Evolutionary conservation across 2,329 filamentous ascomycete species (phyloP), one percentile per base, ranked within the genome.

Genomic region (Fusarium mundagurra): DNA sequence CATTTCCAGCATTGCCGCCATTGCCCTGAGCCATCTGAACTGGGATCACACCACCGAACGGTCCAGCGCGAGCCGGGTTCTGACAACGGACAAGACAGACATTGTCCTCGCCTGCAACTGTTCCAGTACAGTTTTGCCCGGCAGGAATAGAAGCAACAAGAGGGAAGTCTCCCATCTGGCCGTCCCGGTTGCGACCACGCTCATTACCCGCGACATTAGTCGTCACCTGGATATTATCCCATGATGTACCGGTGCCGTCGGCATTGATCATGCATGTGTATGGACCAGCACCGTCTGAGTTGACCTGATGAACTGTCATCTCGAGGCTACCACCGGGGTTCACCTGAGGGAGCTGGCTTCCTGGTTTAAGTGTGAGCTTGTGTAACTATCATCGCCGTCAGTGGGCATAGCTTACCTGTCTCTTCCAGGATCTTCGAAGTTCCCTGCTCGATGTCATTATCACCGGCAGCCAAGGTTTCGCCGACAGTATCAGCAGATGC

Each of bases 231-330:
- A 68, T 68, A 8, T 68, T 39, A 0, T 68, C 64, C 65, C 65
- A 68, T 2, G 65, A 48, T 4, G 36, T 38, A 18, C 65, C 65
- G 14, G 89, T 90, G 64, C 84, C 91, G 65, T 90, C 89, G 63
- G 84, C 81, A 77, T 91, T 91, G 79, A 92, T 90, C 85, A 90
- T 90, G 83, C 90, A 92, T 12, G 84, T 87, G 82, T 91, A 92
- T 5, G 90, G 90, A 17, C 91, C 75, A 5, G 75, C 75, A 6
- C 75, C 75, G 3, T 77, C 75, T 39, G 71, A 71, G 60, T 77
- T 77, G 54, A 77, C 75, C 34, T 77, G 75, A 43, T 77, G 75
- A 14, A 92, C 82, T 13, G 89, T 92, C 88, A 92, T 92, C 75
- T 83, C 83, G 69, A 92, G 76, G 63, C 85, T 76, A 64, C 91